A percentile compares a stretch with the other conserved stretches of the same genome.
phyloP scores from a whole-genome alignment of 2,329 filamentous ascomycete genomes.

The Colletotrichum liriopes region DNA sequence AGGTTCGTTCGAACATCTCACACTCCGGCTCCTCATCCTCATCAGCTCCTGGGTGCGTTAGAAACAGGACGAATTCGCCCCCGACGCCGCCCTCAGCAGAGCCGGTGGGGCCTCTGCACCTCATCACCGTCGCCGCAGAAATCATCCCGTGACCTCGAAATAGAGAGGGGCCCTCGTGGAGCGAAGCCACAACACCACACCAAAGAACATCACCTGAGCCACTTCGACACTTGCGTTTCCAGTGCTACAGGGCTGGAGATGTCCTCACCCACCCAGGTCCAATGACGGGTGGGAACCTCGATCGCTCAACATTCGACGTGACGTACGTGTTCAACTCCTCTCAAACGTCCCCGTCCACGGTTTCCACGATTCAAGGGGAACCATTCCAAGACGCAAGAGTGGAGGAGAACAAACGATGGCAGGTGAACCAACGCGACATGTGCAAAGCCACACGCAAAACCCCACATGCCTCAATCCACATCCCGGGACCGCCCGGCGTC shows the following conservation, averaged over 20 bases:
- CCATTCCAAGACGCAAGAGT: background rate
- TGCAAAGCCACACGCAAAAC: background rate
- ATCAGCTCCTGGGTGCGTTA: background rate
- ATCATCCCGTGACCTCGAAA: slow-evolving; percentile 2
- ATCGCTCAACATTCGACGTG: slow-evolving; percentile 35
- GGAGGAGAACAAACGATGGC: background rate
- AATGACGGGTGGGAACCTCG: slow-evolving; percentile 4
- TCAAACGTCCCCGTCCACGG: background rate
- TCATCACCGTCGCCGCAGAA: slow-evolving; percentile 6
- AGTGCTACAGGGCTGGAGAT: background rate
- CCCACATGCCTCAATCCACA: slow-evolving; percentile 13
- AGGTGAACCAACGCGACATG: slow-evolving; percentile 12
- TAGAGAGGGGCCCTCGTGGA: background rate
- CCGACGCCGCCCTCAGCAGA: background rate
- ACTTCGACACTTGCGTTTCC: background rate
- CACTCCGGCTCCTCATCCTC: background rate
- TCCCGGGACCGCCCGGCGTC: slow-evolving; percentile 21
- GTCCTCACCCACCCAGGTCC: background rate
- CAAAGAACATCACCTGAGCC: slow-evolving; percentile 2
- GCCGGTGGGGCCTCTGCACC: background rate
- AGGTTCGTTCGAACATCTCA: background rate
- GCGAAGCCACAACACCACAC: slow-evolving; percentile 3
- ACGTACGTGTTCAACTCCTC: slow-evolving; percentile 19
- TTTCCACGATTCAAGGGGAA: background rate
- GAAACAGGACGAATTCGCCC: background rate